Evolutionary conservation across 2,329 filamentous ascomycete genomes (phyloP), one percentile per base, ranked within the genome.

Genomic region (Microsporum ferrugineum): DNA sequence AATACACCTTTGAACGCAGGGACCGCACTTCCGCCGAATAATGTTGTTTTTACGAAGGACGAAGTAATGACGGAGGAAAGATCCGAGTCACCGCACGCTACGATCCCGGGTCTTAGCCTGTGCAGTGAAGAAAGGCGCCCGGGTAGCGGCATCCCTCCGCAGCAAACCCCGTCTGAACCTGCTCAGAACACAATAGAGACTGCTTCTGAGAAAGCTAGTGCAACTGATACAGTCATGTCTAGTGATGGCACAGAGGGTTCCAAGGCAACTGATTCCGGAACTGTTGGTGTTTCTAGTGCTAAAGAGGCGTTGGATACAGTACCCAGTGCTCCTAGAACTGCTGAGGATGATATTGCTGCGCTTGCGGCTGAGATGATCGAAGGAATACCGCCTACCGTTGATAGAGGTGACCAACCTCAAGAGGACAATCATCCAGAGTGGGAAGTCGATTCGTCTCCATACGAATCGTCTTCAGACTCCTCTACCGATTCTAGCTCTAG

Each of bases 371-470:
- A 58, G n/a, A 29, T 41, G 10, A n/a, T 45, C 5, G 61, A 59
- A 38, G 58, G 47, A 7, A 56, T 58, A 45, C 51, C 62, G 5
- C 12, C 63, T 14, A 34, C 55, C 8, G 49, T 58, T 31, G 36
- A 53, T 5, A 59, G 33, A 55, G 62, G 61, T 39, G 62, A 63
- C 27, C 59, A 61, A 17, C 57, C 63, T 6, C 65, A 66, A 27
- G 64, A 66, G 29, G 65, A 66, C 5, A 68, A 77, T 65, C 76
- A 78, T 59, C 86, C 88, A 2, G 91, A 96, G 72, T 97, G 90
- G 89, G 89, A 95, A 70, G 77, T 81, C 5, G 88, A 92, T 68
- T 91, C 88, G 1, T 89, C 87, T 0, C 88, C 88, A 0, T 88
- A 88, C 69, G 84, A 86, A 68, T 88, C 86, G 4, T 88, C 77